Base-by-base conservation (phyloP, 495 filamentous ascomycete species). In the Chaetomidium leptoderma region DNA sequence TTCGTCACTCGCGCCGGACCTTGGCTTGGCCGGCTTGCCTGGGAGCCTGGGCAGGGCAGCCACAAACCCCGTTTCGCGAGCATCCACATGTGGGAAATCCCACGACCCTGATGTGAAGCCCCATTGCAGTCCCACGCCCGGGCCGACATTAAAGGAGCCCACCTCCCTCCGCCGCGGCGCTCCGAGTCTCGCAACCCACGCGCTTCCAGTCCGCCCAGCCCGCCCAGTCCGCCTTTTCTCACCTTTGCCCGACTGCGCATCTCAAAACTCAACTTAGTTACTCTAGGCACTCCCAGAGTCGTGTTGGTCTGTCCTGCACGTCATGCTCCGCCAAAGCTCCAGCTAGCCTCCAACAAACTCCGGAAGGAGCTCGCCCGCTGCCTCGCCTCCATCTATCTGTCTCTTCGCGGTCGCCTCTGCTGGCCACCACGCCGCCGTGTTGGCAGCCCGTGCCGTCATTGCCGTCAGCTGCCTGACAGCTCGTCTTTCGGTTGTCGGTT, bases 91-190 rank as follows among this genome's bases (percentile, higher is more conserved):
- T 59, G 58, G 26, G 46, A 27, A 53, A 62, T 57, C 56, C 63
- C 60, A 59, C 59, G 52, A 62, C 39, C 35, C 57, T 44, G 39
- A 53, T 27, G 50, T 6, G 6, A 36, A 48, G 49, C 32, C 64
- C 46, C 52, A 4, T 19, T 13, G 11, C 24, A 36, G 26, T 53
- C 62, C 59, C 64, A 64, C 62, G 60, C 66, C 32, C 63, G 61
- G 66, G 37, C 57, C 46, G 61, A 61, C 53, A 62, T 53, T 58
- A 67, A 67, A 65, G 62, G 60, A 58, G 55, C 60, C 52, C 60
- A 57, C 60, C 49, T 63, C 63, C 66, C 65, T 63, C 64, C 24
- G 55, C 52, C 48, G 62, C 62, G 53, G 55, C 55, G 33, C 65
- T 57, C 64, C 64, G 57, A 46, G 53, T 47, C 64, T 59, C 58